Percentiles rank a stretch among this genome's conserved stretches.
Evolutionary conservation across 108 stramenopile genomes (phyloP).

Genomic region (Discostella pseudostelligera): DNA sequence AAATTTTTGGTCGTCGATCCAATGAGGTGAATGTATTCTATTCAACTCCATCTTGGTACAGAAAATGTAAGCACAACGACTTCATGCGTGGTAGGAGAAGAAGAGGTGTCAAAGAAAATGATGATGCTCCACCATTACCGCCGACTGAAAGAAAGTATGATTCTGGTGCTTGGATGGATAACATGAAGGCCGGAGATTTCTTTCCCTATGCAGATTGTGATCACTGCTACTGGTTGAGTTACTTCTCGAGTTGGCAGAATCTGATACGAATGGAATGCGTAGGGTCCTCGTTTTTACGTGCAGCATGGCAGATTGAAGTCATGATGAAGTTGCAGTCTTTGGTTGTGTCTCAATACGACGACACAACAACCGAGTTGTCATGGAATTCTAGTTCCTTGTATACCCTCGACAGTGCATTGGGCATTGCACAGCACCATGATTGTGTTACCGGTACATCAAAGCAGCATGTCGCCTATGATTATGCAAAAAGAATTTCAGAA

Average conservation of each 20-base stretch:
- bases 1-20: constrained; percentile 58
- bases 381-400: constrained; percentile 49
- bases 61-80: constrained; percentile 68
- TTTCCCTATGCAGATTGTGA: constrained; percentile 92
- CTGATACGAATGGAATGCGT: constrained; percentile 87
- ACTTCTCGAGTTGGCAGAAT: constrained; percentile 85
- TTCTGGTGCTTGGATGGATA: constrained; percentile 24
- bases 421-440: constrained; percentile 91
- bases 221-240: constrained; percentile 95
- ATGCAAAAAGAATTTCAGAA: constrained; percentile 67
- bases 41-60: constrained; percentile 84
- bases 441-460: constrained; percentile 70
- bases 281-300: constrained; percentile 68
- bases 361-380: constrained; percentile 1
- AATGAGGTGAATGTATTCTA: constrained; percentile 84
- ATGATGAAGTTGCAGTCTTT: constrained; percentile 27
- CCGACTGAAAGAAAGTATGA: neutral
- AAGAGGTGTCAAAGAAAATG: neutral
- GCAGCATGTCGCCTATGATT: constrained; percentile 84
- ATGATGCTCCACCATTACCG: neutral
- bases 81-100: constrained; percentile 57
- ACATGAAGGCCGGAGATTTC: constrained; percentile 85
- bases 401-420: constrained; percentile 76
- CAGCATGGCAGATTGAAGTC: constrained; percentile 74
- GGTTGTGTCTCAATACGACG: no score